Base-by-base conservation (phyloP, 768 basidiomycete genomes). In the Naganishia friedmannii region DNA sequence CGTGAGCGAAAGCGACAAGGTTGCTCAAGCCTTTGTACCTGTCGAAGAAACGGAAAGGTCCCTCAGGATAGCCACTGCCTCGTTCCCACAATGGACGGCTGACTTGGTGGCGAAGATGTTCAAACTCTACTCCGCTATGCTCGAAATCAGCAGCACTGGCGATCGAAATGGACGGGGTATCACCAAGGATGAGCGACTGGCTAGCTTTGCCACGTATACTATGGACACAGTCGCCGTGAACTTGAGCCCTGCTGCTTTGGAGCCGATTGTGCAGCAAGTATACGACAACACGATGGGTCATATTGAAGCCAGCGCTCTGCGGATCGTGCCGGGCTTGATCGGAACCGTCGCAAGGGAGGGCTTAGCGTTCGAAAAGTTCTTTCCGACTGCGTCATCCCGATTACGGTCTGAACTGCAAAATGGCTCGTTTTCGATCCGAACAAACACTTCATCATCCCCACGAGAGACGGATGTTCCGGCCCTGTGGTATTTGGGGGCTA, bases 281-380 rank as follows among this genome's bases (percentile, higher is more conserved):
- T 89, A 85, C 75, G 88, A 93, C 66, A 95, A 96, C 77, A 90
- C 88, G 0, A 91, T 89, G n/a, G 88, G 90, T 1, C 93, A 92
- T 73, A 89, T 89, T 3, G 91, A 92, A 75, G 88, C 91, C 51
- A 97, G 96, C 79, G 87, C 91, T n/a, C 91, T 94, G 63, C 85
- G 89, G 67, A 90, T 92, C 3, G 90, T 96, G 73, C 91, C 92
- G 0, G 91, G 93, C 72, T 86, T 97, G 13, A 86, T 97, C 23
- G 60, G 39, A 26, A 63, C 60, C 21, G 60, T 63, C 12, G 60
- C 60, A 17, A 63, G 60, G 39, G 60, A 63, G n/a, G 60, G 60
- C n/a, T 29, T 63, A 26, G 60, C 60, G 23, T 63, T 63, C 23
- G 23, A 34, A 34, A 63, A 63, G 21, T 63, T 63, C 60, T 63